Evolutionary conservation across 495 filamentous ascomycete species (phyloP).

Genomic region (Arthonia radiata): DNA sequence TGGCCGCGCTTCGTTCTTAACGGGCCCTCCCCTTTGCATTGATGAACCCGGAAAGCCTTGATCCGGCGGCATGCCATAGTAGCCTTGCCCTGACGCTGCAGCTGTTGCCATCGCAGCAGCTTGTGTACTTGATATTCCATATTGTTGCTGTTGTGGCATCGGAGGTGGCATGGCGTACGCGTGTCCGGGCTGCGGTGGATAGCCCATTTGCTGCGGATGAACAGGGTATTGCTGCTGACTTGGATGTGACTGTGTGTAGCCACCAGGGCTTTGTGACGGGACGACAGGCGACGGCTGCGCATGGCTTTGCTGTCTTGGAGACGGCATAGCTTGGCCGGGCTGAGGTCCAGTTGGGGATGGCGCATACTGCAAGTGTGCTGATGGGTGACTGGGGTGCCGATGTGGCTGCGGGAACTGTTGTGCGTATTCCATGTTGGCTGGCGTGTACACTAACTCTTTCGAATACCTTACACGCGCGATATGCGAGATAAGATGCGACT

Average conservation of each 20-base stretch:
- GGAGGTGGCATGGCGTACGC: constrained; percentile 12
- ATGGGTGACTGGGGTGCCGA: constrained; percentile 29
- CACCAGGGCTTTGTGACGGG: constrained; percentile 23
- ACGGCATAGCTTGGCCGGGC: no score
- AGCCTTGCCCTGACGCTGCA: constrained; percentile 35
- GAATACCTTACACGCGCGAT: no score
- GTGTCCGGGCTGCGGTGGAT: constrained; percentile 16
- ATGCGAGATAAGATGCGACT: no score
- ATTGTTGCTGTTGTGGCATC: constrained; percentile 26
- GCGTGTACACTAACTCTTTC: no score
- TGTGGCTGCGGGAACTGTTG: constrained; percentile 38
- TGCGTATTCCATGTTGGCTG: constrained; percentile 50
- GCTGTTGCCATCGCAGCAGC: constrained; percentile 50
- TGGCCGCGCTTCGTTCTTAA: no score
- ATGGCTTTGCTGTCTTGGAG: constrained; percentile 27
- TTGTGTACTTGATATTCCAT: constrained; percentile 31
- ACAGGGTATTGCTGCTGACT: constrained; percentile 29
- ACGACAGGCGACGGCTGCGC: constrained; percentile 26
- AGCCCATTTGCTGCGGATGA: constrained; percentile 24
- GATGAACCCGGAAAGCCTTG: constrained; percentile 27
- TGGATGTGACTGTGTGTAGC: constrained; percentile 33
- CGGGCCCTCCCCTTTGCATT: no score
- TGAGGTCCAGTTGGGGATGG: no score
- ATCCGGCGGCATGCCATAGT: constrained; percentile 29
- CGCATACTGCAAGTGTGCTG: no score